A percentile compares a stretch with the other conserved stretches of the same genome.
These are phyloP conservation scores for Colletotrichum sp. DNA, from an alignment of 2,329 filamentous ascomycete species.

Conservation along the genomic window DNA sequence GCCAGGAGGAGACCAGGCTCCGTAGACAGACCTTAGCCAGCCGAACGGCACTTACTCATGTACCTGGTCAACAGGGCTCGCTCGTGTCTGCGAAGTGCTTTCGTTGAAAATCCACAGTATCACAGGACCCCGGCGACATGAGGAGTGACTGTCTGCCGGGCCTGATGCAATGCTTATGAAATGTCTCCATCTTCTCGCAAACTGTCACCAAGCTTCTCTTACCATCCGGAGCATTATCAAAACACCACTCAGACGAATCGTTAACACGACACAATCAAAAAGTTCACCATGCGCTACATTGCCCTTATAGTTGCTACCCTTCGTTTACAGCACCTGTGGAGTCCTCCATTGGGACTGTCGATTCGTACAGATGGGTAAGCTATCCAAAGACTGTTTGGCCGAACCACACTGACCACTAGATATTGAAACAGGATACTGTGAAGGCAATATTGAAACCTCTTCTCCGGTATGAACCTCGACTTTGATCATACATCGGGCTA, in stretches of 20 bases:
- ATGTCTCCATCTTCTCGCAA: not conserved
- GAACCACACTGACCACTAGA: fast-evolving
- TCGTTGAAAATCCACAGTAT: not conserved
- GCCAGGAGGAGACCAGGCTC: not conserved
- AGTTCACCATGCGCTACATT: not conserved
- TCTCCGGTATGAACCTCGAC: fast-evolving
- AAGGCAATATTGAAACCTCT: not conserved
- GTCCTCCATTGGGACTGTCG: not conserved
- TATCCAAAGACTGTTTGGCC: not conserved
- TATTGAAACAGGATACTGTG: not conserved
- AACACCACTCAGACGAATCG: fast-evolving
- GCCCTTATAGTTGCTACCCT: not conserved
- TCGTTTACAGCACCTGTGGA: not conserved
- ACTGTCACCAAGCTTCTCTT: not conserved
- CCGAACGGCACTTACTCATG: not conserved
- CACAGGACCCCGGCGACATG: fast-evolving
- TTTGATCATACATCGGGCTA: fast-evolving
- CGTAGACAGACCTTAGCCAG: fast-evolving
- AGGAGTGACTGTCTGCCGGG: not conserved
- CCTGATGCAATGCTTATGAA: not conserved
- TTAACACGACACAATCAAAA: not conserved
- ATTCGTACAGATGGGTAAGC: not conserved
- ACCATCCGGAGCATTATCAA: not conserved
- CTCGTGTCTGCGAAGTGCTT: not conserved
- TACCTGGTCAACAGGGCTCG: not conserved